Evolutionary conservation across 129 eudicot species (phyloP).

Genomic region (Artemisia tridentata): DNA sequence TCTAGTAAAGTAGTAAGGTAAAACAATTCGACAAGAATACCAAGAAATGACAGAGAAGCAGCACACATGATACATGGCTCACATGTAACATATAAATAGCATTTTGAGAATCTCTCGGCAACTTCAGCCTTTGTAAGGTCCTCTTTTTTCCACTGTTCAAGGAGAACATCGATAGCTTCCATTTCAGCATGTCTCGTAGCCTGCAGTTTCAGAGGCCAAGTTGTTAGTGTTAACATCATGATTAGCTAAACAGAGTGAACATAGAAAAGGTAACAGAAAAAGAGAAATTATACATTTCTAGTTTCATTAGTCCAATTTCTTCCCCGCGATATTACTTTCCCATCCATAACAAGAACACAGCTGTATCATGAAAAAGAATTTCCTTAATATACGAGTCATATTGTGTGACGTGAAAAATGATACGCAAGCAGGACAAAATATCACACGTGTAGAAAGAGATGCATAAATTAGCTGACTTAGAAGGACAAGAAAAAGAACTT

Average conservation of each 20-base stretch:
- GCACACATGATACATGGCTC: slow-evolving; percentile 99
- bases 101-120: slow-evolving; percentile 53
- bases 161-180: slow-evolving; percentile 72
- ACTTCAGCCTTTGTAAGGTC: slow-evolving; percentile 44
- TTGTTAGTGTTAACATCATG: slow-evolving; percentile 18
- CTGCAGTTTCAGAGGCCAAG: slow-evolving; percentile 41
- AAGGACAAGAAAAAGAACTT: slow-evolving; percentile 17
- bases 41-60: slow-evolving; percentile 73
- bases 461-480: not conserved
- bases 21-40: slow-evolving; percentile 30
- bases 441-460: not conserved
- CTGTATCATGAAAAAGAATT: slow-evolving; percentile 29
- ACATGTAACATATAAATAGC: slow-evolving; percentile 89
- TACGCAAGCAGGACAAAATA: not conserved
- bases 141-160: slow-evolving; percentile 54
- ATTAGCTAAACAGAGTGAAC: not conserved
- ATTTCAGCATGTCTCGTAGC: slow-evolving; percentile 92
- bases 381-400: slow-evolving; percentile 1
- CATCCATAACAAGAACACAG: slow-evolving; percentile 74
- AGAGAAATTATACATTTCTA: slow-evolving; percentile 53
- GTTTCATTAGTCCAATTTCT: slow-evolving; percentile 81
- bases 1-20: not conserved
- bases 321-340: slow-evolving; percentile 70
- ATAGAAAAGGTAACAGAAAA: not conserved
- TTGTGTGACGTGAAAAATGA: not conserved